Evolutionary conservation across 2,329 filamentous ascomycete species (phyloP).

Genomic region (Teratosphaeria zuluensis): DNA sequence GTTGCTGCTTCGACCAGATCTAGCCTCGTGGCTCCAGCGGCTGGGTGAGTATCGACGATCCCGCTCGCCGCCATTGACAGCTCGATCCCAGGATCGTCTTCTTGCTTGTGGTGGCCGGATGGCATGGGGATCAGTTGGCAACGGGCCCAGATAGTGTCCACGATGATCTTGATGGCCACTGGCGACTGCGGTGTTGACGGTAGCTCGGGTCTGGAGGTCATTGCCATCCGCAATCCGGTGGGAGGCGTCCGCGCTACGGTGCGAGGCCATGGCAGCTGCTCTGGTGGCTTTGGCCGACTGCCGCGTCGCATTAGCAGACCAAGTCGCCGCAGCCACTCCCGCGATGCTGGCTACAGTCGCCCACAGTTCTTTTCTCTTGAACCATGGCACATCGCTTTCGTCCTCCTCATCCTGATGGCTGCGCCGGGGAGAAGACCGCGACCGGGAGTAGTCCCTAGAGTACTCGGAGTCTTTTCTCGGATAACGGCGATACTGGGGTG

Average conservation of each 20-base stretch:
- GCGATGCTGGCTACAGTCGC: background rate
- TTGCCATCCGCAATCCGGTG: background rate
- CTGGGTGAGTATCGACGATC: background rate
- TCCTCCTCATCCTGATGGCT: background rate
- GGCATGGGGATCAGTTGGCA: background rate
- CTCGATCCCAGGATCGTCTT: background rate
- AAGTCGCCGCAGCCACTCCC: background rate
- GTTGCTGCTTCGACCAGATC: background rate
- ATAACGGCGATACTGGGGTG: background rate
- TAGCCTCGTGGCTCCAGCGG: background rate
- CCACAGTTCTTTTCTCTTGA: background rate
- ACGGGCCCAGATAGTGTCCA: background rate
- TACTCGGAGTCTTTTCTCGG: background rate
- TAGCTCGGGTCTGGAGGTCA: background rate
- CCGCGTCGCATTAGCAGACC: background rate
- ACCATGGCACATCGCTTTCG: background rate
- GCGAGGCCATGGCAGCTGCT: background rate
- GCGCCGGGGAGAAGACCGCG: background rate
- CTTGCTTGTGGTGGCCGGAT: background rate
- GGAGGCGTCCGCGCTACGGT: background rate
- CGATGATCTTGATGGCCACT: background rate
- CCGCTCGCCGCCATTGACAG: background rate
- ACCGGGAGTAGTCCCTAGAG: background rate
- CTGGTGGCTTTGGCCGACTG: background rate
- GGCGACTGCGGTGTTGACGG: background rate